Conservation (phyloP, 2,329 filamentous ascomycete species). For the Sporothrix inflata region DNA sequence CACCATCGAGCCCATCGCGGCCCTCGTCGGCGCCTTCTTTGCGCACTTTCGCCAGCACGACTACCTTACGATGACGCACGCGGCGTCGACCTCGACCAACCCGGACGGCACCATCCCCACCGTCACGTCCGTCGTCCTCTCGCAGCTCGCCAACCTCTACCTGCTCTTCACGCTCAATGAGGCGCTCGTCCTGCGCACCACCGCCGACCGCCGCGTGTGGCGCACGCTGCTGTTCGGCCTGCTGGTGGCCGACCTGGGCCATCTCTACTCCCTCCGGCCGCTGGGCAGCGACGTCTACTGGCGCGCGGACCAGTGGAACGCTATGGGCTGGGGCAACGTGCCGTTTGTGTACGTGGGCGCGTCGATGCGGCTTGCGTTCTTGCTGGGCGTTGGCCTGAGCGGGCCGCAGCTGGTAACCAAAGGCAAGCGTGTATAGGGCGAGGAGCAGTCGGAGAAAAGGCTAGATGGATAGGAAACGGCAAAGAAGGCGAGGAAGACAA, state of each 20-base stretch:
- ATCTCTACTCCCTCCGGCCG: constrained; percentile 67
- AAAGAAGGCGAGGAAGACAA: neutral
- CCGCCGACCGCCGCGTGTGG: constrained; percentile 72
- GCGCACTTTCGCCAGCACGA: constrained; percentile 53
- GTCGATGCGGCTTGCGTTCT: constrained; percentile 60
- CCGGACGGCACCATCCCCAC: constrained; percentile 51
- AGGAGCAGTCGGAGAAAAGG: neutral
- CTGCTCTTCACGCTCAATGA: constrained; percentile 77
- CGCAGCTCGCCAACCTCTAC: constrained; percentile 79
- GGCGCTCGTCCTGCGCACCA: constrained; percentile 72
- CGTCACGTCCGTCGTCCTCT: constrained; percentile 67
- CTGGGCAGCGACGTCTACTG: constrained; percentile 68
- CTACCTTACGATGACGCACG: constrained; percentile 69
- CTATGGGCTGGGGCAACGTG: constrained; percentile 69
- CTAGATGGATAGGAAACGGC: neutral
- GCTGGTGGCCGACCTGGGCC: constrained; percentile 75
- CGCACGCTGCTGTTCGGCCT: constrained; percentile 66
- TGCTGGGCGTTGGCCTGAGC: constrained; percentile 59
- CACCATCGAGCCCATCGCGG: constrained; percentile 65
- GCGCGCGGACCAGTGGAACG: constrained; percentile 64
- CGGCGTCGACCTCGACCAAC: constrained; percentile 49
- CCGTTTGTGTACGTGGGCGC: constrained; percentile 71
- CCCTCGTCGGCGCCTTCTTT: constrained; percentile 57
- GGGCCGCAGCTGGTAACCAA: constrained; percentile 13
- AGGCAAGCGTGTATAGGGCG: constrained; percentile 7